Percentiles rank a stretch among this genome's conserved stretches.
phyloP scores from a whole-genome alignment of 2,329 filamentous ascomycete genomes.

The Amauroascus niger region DNA sequence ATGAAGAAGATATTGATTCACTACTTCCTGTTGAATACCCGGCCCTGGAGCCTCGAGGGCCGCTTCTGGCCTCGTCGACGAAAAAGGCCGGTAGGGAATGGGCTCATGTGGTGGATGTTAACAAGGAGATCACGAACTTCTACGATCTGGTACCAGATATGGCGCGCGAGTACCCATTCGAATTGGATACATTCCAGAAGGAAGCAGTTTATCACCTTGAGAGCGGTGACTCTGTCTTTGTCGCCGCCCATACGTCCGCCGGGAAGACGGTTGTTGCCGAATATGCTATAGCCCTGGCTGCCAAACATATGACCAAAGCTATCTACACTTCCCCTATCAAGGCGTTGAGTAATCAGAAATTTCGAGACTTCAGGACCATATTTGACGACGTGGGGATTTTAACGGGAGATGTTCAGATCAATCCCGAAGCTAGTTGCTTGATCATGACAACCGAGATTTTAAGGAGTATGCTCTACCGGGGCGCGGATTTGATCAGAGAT shows the following conservation, averaged over 20 bases:
- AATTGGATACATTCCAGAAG: slow-evolving; percentile 96
- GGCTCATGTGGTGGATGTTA: slow-evolving; percentile 97
- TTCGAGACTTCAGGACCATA: slow-evolving; percentile 78
- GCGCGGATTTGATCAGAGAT: slow-evolving; percentile 89
- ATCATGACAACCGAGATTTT: slow-evolving; percentile 99
- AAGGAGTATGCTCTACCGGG: slow-evolving; percentile 94
- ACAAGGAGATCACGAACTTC: slow-evolving; percentile 89
- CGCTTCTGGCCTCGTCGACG: slow-evolving; percentile 59
- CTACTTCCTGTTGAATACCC: slow-evolving; percentile 88
- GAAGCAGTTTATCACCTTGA: slow-evolving; percentile 97
- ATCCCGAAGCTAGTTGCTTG: slow-evolving; percentile 90
- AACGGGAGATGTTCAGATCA: slow-evolving; percentile 95
- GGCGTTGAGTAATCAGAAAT: slow-evolving; percentile 96
- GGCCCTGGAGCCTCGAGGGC: slow-evolving; percentile 73
- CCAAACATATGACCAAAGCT: slow-evolving; percentile 99
- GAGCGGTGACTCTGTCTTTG: slow-evolving; percentile 92
- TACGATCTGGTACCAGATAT: slow-evolving; percentile 87
- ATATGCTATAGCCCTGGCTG: slow-evolving; percentile 89
- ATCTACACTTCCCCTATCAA: slow-evolving; percentile 99
- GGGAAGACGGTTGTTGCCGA: slow-evolving; percentile 98
- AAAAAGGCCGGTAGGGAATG: slow-evolving; percentile 76
- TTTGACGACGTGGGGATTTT: slow-evolving; percentile 96
- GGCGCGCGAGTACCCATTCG: slow-evolving; percentile 93
- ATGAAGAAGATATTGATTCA: slow-evolving; percentile 60
- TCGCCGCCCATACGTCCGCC: slow-evolving; percentile 92